Evolutionary conservation across 2,329 filamentous ascomycete genomes (phyloP), one percentile per base, ranked within the genome.

Genomic region (Shiraia bambusicola): DNA sequence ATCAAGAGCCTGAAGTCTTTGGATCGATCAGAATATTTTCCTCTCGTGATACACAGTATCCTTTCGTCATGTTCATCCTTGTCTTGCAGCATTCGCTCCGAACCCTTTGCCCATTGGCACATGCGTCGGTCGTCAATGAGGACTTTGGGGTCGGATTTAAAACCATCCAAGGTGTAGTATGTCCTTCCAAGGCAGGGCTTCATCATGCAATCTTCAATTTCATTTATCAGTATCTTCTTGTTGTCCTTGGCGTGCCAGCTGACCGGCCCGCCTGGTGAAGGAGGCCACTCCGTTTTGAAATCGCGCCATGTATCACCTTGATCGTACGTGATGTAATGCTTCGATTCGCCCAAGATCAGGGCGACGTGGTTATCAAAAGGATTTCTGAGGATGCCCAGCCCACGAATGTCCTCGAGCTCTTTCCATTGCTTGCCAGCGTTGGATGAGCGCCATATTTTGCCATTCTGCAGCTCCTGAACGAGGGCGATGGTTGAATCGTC

Each of bases 101-200:
- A 83, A 11, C 82, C 81, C 62, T 88, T 88, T 37, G 93, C 92
- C 89, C 92, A 98, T 66, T 85, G 82, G 67, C 93, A 98, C 47
- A 86, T 84, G 34, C 81, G 76, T 2, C 87, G 87, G 53, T 83
- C 79, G 29, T 79, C 75, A 37, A 86, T 79, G 45, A 96, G 76
- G 5, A 76, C 69, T 52, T 86, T 78, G 37, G 82, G 79, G 30
- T 78, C 70, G 4, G 78, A 79, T 51, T 85, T 77, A 73, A 98
- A 98, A 52, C 88, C 88, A 68, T 97, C 86, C 11, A 78, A 83
- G 2, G 93, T 97, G 66, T 95, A 96, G 54, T 75, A 80, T 15
- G 77, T 72, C 54, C 65, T 65, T 40, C 68, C 67, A 29, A 71
- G 59, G 52, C 73, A 75, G 10, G 65, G 52, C 58, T 55, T 50